Evolutionary conservation across 2,329 filamentous ascomycete genomes (phyloP).

Genomic region (Pezicula carpinea): DNA sequence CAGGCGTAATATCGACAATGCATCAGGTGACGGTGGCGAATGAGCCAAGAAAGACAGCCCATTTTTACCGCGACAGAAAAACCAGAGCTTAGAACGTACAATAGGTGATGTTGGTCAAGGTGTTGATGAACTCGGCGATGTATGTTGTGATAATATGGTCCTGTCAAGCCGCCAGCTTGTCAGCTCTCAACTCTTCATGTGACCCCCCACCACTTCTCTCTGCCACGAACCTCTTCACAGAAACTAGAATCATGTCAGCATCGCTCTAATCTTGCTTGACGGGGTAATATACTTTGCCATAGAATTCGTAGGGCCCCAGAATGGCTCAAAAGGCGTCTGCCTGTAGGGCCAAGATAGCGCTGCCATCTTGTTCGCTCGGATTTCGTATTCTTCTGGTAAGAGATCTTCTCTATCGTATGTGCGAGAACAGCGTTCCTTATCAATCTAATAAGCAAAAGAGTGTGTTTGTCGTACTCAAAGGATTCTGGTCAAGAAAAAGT

Average conservation of each 20-base stretch:
- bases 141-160: conserved; percentile 49
- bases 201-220: background rate
- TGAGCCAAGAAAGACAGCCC: conserved; percentile 1
- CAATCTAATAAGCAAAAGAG: too few species aligned
- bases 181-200: background rate
- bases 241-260: conserved; percentile 17
- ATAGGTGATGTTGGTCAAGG: conserved; percentile 46
- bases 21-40: conserved; percentile 13
- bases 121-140: conserved; percentile 49
- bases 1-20: background rate
- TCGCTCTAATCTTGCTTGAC: background rate
- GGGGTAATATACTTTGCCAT: conserved; percentile 20
- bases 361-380: background rate
- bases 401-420: background rate
- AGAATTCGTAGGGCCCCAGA: conserved; percentile 22
- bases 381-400: background rate
- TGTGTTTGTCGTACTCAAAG: too few species aligned
- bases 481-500: too few species aligned
- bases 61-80: conserved; percentile 3
- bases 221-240: conserved; percentile 24
- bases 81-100: conserved; percentile 28
- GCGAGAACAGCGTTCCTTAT: too few species aligned
- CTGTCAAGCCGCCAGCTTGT: conserved; percentile 24
- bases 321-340: conserved; percentile 18
- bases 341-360: conserved; percentile 20